phyloP scores from a whole-genome alignment of 202 grass and related monocot genomes.

The Digitaria exilis region DNA sequence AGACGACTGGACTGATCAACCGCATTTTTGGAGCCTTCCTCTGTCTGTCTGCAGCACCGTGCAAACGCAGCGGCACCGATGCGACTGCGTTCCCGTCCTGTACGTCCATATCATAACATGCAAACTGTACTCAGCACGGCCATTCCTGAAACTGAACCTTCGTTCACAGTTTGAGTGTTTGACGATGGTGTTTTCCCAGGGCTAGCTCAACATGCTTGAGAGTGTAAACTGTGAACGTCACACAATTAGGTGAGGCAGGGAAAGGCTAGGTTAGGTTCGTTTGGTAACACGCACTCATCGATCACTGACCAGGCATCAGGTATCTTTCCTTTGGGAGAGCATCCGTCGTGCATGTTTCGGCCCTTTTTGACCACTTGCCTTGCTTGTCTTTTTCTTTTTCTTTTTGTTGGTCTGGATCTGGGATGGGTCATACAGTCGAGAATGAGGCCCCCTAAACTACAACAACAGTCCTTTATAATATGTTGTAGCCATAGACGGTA shows the following conservation, averaged over 20 bases:
- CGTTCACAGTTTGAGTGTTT: background rate
- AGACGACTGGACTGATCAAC: slow-evolving; percentile 4
- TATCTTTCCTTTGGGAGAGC: background rate
- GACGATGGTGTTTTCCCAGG: background rate
- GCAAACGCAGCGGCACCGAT: background rate
- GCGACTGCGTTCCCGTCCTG: background rate
- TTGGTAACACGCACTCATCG: slow-evolving; percentile 29
- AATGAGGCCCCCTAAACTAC: background rate
- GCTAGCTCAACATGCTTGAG: background rate
- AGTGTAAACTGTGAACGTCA: no score
- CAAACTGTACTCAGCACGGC: background rate
- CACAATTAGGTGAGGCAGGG: background rate
- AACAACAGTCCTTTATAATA: background rate
- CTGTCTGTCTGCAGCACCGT: background rate
- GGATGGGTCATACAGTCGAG: background rate
- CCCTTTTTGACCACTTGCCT: background rate
- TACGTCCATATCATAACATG: background rate
- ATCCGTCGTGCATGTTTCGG: background rate
- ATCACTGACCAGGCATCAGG: background rate
- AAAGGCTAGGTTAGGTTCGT: background rate
- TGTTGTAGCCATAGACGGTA: background rate
- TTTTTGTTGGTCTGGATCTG: background rate
- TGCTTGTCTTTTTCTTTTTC: background rate
- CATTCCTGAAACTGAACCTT: background rate
- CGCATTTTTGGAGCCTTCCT: slow-evolving; percentile 20